Percentiles rank a stretch among this genome's conserved stretches.
Conservation (phyloP, 106 monocot species). For the Xerophyta viscosa region DNA sequence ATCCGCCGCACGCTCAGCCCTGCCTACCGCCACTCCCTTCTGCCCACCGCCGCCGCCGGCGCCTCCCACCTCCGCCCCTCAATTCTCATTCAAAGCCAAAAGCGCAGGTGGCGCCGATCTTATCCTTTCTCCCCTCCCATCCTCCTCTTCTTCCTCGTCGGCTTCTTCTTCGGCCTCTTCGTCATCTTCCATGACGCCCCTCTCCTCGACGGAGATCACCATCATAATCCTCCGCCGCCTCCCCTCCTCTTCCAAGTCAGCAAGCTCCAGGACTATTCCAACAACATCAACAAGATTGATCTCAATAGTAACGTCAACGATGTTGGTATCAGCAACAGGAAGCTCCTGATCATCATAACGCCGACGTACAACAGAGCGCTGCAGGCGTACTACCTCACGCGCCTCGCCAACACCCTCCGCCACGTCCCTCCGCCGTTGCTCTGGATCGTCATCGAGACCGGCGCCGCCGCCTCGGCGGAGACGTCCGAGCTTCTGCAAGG, state of each 20-base stretch:
- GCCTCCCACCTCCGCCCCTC: neutral
- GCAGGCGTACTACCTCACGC: slow-evolving; percentile 62
- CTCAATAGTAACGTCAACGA: too few relatives aligned
- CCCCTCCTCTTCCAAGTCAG: neutral
- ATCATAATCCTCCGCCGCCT: neutral
- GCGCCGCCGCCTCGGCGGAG: slow-evolving; percentile 33
- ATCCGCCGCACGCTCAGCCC: slow-evolving; percentile 29
- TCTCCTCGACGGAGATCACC: slow-evolving; percentile 6
- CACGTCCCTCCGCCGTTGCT: slow-evolving; percentile 54
- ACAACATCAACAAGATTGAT: too few relatives aligned
- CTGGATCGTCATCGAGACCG: slow-evolving; percentile 81
- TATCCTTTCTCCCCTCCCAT: slow-evolving; percentile 3
- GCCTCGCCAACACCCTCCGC: slow-evolving; percentile 58
- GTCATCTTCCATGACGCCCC: slow-evolving; percentile 27
- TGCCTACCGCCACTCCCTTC: neutral
- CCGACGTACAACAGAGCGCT: slow-evolving; percentile 69
- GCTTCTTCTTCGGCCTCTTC: slow-evolving; percentile 32
- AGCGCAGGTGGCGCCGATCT: too few relatives aligned
- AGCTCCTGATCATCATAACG: slow-evolving; percentile 78
- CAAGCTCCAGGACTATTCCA: neutral
- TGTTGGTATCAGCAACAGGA: neutral
- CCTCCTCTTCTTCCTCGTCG: slow-evolving; percentile 33
- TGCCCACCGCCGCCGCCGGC: slow-evolving; percentile 1
- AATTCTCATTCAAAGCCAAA: too few relatives aligned
- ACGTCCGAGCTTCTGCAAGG: slow-evolving; percentile 51